Evolutionary conservation across 306 rosid species (phyloP), one percentile per base, ranked within the genome.

Genomic region (Lotus japonicus): DNA sequence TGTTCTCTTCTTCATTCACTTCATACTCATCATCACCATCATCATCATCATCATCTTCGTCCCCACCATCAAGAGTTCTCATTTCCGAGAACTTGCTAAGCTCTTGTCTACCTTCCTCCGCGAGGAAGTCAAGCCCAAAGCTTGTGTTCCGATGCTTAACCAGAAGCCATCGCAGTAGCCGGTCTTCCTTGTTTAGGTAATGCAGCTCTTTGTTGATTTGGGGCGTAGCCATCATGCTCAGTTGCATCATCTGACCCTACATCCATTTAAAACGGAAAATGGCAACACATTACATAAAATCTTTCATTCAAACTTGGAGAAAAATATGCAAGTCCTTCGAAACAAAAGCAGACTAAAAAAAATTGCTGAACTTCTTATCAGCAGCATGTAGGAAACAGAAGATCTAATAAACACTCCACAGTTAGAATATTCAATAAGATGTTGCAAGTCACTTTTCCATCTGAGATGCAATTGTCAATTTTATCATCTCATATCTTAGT

Each of bases 211-310:
- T 86, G 89, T 92, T 92, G 71, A 89, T 82, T 83, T 80, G 83
- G 7, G 97, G 97, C 3, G 89, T 83, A 64, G 98, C 89, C 98
- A 92, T 92, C 96, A 92, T 86, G 33, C 94, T 90, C 86, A 90
- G 82, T 82, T 94, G 98, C 98, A 88, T 84, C 81, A 94, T 61
- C 46, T 68, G 80, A 68, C 97, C 98, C 98, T 94, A 33, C 77
- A 82, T 42, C 50, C 45, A 69, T 63, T n/a, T 2, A 43, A 61
- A 72, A 26, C 1, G 9, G 53, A 71, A 66, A 38, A 46, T 4
- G 23, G 36, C 11, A 13, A 54, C 50, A 48, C 15, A 33, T 52
- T 45, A 43, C 48, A 60, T 48, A 19, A 26, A n/a, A n/a, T n/a
- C n/a, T 15, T 58, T 45, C 74, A 16, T 31, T 74, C 26, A 16